These are phyloP conservation scores for Sporisorium sorghi DNA, from an alignment of 1,284 basidiomycete genomes.

Conservation along the genomic window DNA sequence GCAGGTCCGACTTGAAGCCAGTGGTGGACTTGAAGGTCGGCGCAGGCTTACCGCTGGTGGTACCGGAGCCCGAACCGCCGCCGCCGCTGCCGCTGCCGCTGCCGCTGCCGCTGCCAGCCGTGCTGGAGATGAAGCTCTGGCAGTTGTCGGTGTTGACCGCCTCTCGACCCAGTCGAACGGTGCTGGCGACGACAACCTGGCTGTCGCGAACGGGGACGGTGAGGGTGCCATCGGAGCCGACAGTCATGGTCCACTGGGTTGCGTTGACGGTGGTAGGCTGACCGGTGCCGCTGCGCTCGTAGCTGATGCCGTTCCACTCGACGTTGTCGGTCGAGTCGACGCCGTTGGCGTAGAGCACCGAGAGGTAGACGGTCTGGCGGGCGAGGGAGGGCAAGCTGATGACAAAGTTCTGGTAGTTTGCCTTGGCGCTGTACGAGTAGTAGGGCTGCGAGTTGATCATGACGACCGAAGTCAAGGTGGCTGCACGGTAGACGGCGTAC, in stretches of 20 bases:
- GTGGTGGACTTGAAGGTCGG: constrained; percentile 56
- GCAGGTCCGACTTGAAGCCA: constrained; percentile 37
- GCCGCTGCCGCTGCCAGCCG: not conserved
- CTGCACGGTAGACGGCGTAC: constrained; percentile 47
- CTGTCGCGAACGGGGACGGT: constrained; percentile 54
- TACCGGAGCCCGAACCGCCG: constrained; percentile 11
- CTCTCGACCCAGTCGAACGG: constrained; percentile 39
- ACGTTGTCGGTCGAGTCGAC: constrained; percentile 48
- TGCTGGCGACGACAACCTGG: constrained; percentile 51
- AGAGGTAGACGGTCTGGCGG: constrained; percentile 52
- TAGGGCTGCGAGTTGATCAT: constrained; percentile 55
- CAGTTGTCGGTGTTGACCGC: constrained; percentile 31
- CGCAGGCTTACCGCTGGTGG: constrained; percentile 26
- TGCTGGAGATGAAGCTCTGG: constrained; percentile 14
- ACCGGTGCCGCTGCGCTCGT: constrained; percentile 43
- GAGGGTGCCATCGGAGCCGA: constrained; percentile 44
- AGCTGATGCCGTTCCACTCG: constrained; percentile 59
- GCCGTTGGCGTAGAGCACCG: constrained; percentile 43
- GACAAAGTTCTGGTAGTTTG: constrained; percentile 35
- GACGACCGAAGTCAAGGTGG: constrained; percentile 38
- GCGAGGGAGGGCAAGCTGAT: constrained; percentile 44
- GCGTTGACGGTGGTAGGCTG: constrained; percentile 33
- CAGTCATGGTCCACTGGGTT: constrained; percentile 32
- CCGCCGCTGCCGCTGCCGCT: constrained; percentile 3
- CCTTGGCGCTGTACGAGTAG: constrained; percentile 23